Evolutionary conservation across 1,284 basidiomycete species (phyloP), one percentile per base, ranked within the genome.

Genomic region (Afroboletus lepidellus): DNA sequence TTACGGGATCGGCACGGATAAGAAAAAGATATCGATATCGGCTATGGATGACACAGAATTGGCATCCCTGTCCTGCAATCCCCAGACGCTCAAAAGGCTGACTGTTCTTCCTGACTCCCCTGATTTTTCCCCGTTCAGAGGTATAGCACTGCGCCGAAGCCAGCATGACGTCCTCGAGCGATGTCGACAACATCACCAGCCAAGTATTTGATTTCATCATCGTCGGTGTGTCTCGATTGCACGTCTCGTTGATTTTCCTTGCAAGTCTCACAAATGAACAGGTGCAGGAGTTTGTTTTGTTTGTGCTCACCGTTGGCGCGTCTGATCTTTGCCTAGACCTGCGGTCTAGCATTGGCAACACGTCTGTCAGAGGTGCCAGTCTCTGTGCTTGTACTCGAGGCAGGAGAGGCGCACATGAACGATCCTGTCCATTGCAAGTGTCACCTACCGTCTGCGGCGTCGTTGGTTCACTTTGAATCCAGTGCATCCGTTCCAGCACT

Each of bases 311-410:
- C 16, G 5, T 38, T 3, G 25, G 2, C 11, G 9, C 4, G n/a
- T 45, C 41, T 45, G n/a, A 45, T 24, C n/a, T n/a, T 15, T 38
- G 16, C 24, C 27, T 32, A 50, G 48, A 50, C 41, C n/a, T 33
- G 21, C 9, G 48, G 41, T 5, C 41, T 44, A 13, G 41, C 27
- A 9, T 38, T 50, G 21, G 41, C 48, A 25, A 32, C 41, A 12
- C 48, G 41, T 18, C 32, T 50, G 21, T 45, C 48, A 5, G 41
- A 50, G 27, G 12, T 34, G 13, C 48, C 41, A 2, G 27, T 50
- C 2, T 45, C 48, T 12, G 34, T 45, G 34, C 41, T 50, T 8
- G 41, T 50, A 12, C 27, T 45, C 15, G 48, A 50, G 48, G 41
- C 41, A 24, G 48, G 48, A 8, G 48, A 38, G 3, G 48, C 48